Base-by-base conservation (phyloP, 306 rosid genomes). In the Pueraria montana region DNA sequence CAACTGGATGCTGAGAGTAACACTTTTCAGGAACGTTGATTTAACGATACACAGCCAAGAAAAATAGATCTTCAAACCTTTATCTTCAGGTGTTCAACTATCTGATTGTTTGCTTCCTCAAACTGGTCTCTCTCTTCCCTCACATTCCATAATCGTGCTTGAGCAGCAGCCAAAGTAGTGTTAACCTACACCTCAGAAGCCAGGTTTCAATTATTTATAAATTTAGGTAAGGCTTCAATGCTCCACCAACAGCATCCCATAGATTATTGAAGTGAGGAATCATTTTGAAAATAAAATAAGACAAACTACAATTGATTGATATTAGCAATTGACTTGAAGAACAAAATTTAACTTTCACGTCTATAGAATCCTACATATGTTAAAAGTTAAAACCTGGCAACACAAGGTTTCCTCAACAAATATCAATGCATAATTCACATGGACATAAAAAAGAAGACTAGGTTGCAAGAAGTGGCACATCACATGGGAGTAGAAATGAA, bases 41-140 rank as follows among this genome's bases (percentile, higher is more conserved):
- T 43, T 46, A 52, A 76, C 23, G 58, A 66, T 63, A 52, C 66
- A 26, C 34, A 43, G 56, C 24, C 53, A 50, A 64, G 30, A 48
- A 80, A 84, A 17, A 77, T 23, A 71, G 50, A 70, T 74, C 46
- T 38, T 48, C 70, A 68, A 72, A 92, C 99, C 97, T 91, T 94
- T 72, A 85, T 83, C 89, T 90, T 93, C 79, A 91, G 86, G 86
- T 96, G 99, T 11, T 77, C 96, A 81, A 96, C 91, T 82, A 96
- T 94, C 88, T 92, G 97, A 87, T 86, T 89, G 83, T 91, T 96
- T 52, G 99, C 98, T 91, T 94, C 99, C 88, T 96, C 97, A 88
- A 96, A 92, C 85, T 96, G 99, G 58, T 96, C 98, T 79, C 94
- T 92, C 92, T 96, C 99, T 90, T 96, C 99, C 86, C 88, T 88